Evolutionary conservation across 495 filamentous ascomycete species (phyloP), one percentile per base, ranked within the genome.

Genomic region (Amphirosellinia nigrospora): DNA sequence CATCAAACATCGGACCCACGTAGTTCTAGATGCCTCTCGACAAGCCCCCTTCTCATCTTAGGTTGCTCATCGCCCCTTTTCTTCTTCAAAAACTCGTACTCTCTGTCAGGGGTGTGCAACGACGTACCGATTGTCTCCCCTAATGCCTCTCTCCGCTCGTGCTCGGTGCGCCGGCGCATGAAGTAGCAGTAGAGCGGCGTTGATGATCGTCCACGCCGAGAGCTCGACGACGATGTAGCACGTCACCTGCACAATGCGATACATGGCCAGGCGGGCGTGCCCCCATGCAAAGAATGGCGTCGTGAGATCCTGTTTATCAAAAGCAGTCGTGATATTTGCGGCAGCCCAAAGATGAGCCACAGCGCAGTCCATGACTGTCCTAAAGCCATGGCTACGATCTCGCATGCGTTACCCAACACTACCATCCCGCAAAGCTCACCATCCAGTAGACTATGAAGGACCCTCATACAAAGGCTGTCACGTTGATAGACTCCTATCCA

Each of bases 291-390:
- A 93, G 76, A 91, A 91, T 0, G 76, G 78, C 0, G 88, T 85
- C 9, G 87, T 85, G 26, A 93, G 67, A 39, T 86, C 86, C 32
- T 93, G 73, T 1, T 83, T 73, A 79, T 92, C 91, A 77, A 93
- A 92, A 0, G 83, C 82, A 0, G 89, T 91, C 0, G 84, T 77
- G 4, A 92, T 89, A 74, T 93, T 93, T 3, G 87, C 89, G 62
- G 92, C 91, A 34, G 92, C 88, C 91, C 90, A 93, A 92, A 93
- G 68, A 93, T 91, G 4, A 93, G 76, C 85, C 90, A 93, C 19
- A 92, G 79, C 1, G 89, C 84, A 11, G 88, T 90, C 87, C 87
- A 93, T 0, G 89, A 90, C 65, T 85, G 81, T 0, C 91, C 90
- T 4, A 92, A 74, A 16, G 92, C 71, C 89, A 92, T 93, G 0